These are phyloP conservation scores for Phytopythium kandeliae DNA, from an alignment of 352 stramenopile genomes.

Conservation along the genomic window DNA sequence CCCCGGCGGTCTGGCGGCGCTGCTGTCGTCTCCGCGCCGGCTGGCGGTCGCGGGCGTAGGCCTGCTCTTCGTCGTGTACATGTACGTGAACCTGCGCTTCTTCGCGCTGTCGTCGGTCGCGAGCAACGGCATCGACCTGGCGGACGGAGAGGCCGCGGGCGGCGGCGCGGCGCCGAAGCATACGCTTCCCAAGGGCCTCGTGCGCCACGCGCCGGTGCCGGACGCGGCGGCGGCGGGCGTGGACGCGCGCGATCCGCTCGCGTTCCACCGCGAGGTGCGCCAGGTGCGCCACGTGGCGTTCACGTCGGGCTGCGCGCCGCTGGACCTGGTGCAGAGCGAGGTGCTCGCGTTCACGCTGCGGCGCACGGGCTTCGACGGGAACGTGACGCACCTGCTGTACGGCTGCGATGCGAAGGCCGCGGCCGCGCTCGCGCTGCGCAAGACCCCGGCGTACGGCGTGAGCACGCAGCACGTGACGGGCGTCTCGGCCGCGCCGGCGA, in stretches of 20 bases:
- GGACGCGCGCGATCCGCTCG: slow-evolving; percentile 19
- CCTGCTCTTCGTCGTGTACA: slow-evolving; percentile 40
- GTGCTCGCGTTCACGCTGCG: slow-evolving; percentile 70
- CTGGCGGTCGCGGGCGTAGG: slow-evolving; percentile 18
- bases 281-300: slow-evolving; percentile 64
- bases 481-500: slow-evolving; percentile 15
- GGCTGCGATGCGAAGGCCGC: slow-evolving; percentile 45
- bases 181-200: not conserved
- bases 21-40: slow-evolving; percentile 2
- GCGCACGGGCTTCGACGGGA: slow-evolving; percentile 37
- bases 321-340: slow-evolving; percentile 62
- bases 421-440: slow-evolving; percentile 28
- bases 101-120: slow-evolving; percentile 28
- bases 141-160: too few species aligned
- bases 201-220: not conserved
- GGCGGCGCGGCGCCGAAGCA: slow-evolving; percentile 7
- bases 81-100: slow-evolving; percentile 69
- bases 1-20: not conserved
- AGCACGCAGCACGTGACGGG: slow-evolving; percentile 36
- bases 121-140: slow-evolving; percentile 20
- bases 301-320: slow-evolving; percentile 59
- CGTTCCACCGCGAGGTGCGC: slow-evolving; percentile 32
- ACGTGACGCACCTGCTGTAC: slow-evolving; percentile 71
- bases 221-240: too few species aligned
- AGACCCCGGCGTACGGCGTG: slow-evolving; percentile 45